These are phyloP conservation scores for Fusarium sp. DNA, from an alignment of 2,329 filamentous ascomycete species.

Conservation along the genomic window DNA sequence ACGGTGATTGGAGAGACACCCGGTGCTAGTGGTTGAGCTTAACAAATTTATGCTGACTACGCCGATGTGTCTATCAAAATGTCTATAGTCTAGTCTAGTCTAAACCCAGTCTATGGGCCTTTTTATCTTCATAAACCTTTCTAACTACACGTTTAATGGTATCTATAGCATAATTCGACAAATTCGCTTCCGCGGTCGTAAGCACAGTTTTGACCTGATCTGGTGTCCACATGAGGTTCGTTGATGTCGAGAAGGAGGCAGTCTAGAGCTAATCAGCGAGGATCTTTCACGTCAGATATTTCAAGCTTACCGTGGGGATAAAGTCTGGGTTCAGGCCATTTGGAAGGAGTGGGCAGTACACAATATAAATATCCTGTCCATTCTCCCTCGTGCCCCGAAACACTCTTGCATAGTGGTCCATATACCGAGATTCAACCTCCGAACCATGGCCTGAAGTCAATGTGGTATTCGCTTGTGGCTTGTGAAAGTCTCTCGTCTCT, in stretches of 20 bases:
- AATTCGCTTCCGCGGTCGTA: constrained; percentile 15
- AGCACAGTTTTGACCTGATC: constrained; percentile 29
- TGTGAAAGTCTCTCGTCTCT: not conserved
- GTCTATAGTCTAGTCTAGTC: not conserved
- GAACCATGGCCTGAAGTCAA: rapidly evolving
- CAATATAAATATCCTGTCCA: constrained; percentile 16
- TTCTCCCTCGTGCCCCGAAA: constrained; percentile 22
- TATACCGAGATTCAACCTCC: constrained; percentile 1
- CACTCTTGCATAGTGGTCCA: constrained; percentile 23
- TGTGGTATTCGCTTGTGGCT: rapidly evolving
- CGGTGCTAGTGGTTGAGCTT: not conserved
- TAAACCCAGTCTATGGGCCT: not conserved
- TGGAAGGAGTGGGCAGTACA: constrained; percentile 37
- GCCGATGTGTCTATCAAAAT: not conserved
- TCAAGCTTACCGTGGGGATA: constrained; percentile 18
- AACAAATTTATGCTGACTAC: not conserved
- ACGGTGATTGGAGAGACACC: constrained; percentile 2
- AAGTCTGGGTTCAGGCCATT: constrained; percentile 8
- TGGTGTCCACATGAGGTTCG: constrained; percentile 40
- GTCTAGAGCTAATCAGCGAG: not conserved
- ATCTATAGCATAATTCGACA: constrained; percentile 21
- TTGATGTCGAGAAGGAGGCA: constrained; percentile 34
- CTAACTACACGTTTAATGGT: constrained; percentile 24
- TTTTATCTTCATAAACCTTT: constrained; percentile 25
- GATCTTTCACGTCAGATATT: rapidly evolving